These are phyloP conservation scores for Fusarium protoensiforme DNA, from an alignment of 2,329 filamentous ascomycete genomes.

Conservation along the genomic window DNA sequence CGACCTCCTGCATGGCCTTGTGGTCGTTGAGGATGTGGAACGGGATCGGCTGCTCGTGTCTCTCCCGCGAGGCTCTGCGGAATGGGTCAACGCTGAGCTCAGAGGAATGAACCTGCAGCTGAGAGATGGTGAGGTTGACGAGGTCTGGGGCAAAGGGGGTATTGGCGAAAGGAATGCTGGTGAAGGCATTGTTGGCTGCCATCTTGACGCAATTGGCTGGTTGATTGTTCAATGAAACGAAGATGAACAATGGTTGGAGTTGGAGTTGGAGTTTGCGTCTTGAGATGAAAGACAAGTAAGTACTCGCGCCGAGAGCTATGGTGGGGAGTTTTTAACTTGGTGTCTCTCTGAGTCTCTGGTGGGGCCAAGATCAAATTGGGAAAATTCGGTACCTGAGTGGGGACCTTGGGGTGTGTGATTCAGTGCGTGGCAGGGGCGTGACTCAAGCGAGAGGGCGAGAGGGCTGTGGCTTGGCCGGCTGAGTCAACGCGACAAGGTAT, in stretches of 20 bases:
- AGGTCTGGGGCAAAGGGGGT: background rate
- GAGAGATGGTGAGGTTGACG: background rate
- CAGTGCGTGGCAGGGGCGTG: background rate
- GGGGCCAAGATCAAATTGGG: background rate
- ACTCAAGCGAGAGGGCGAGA: slow-evolving; percentile 6
- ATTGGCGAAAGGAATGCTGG: background rate
- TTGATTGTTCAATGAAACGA: background rate
- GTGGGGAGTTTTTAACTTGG: background rate
- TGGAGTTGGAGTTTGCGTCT: background rate
- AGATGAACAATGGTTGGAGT: background rate
- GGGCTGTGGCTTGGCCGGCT: slow-evolving; percentile 26
- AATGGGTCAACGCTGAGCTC: background rate
- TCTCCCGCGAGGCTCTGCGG: background rate
- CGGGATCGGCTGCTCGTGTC: background rate
- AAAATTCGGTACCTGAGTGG: background rate
- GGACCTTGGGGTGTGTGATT: background rate
- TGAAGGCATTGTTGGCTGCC: background rate
- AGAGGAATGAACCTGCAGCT: background rate
- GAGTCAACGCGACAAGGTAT: slow-evolving; percentile 30
- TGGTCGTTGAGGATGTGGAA: background rate
- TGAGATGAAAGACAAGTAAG: background rate
- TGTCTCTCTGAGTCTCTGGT: background rate
- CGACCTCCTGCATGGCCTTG: background rate
- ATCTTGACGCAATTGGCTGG: background rate
- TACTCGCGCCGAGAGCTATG: background rate